These are phyloP conservation scores for Zychaea mexicana DNA, from an alignment of 371 early-diverging fungal genomes.

Conservation along the genomic window DNA sequence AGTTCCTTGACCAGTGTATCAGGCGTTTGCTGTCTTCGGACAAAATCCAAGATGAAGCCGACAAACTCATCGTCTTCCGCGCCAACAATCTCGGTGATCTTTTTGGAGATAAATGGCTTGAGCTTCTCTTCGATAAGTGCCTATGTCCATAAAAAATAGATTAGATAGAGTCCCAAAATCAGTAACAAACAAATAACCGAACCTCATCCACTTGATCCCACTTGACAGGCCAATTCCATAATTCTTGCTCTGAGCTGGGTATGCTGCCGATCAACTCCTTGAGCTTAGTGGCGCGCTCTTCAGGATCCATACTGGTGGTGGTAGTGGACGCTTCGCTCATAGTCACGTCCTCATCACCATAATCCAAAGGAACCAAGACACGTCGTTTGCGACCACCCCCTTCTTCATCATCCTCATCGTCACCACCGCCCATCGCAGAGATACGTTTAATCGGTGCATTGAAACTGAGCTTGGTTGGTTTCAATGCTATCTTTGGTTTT, in stretches of 20 bases:
- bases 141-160: slow-evolving; percentile 32
- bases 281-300: slow-evolving; percentile 61
- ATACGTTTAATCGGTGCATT: slow-evolving; percentile 47
- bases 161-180: background rate
- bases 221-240: slow-evolving; percentile 76
- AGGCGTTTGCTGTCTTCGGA: slow-evolving; percentile 53
- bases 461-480: slow-evolving; percentile 52
- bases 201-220: slow-evolving; percentile 82
- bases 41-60: slow-evolving; percentile 68
- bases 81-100: slow-evolving; percentile 76
- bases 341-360: slow-evolving; percentile 47
- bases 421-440: slow-evolving; percentile 47
- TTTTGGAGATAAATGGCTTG: slow-evolving; percentile 75
- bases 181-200: too few relatives aligned
- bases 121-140: slow-evolving; percentile 64
- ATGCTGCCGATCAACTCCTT: slow-evolving; percentile 72
- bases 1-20: slow-evolving; percentile 69
- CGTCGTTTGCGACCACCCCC: slow-evolving; percentile 56
- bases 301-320: slow-evolving; percentile 30
- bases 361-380: slow-evolving; percentile 63
- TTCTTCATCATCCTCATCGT: slow-evolving; percentile 63
- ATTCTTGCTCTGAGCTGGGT: slow-evolving; percentile 76
- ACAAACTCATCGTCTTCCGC: slow-evolving; percentile 75
- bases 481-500: slow-evolving; percentile 37
- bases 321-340: background rate